Evolutionary conservation across 306 rosid species (phyloP).

Genomic region (Vachellia pachyceras): DNA sequence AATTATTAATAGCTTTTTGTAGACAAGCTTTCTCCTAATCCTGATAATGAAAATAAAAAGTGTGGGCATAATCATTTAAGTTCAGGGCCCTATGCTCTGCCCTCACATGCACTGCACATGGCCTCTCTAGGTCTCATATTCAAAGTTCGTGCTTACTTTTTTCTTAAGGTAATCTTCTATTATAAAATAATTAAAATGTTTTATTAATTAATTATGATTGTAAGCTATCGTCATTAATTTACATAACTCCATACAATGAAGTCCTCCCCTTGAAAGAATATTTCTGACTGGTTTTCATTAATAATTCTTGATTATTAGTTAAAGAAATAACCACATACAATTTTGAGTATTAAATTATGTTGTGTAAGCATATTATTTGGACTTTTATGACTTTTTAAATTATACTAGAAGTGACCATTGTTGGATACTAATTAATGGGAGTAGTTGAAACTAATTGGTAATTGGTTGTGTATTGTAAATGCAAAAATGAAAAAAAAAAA

Average conservation of each 20-base stretch:
- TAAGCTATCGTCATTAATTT: not conserved
- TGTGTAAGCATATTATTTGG: not conserved
- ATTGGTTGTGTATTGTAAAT: not conserved
- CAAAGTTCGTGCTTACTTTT: not conserved
- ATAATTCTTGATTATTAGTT: not conserved
- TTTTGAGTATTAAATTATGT: not conserved
- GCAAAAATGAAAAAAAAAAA: not conserved
- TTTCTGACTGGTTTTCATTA: not conserved
- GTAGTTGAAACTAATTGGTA: slow-evolving; percentile 4
- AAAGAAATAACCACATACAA: not conserved
- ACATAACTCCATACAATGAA: not conserved
- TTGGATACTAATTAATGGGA: not conserved
- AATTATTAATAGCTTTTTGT: not conserved
- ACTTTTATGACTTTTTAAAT: not conserved
- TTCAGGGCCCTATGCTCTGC: not conserved
- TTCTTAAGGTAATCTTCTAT: not conserved
- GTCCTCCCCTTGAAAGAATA: not conserved
- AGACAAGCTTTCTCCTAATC: not conserved
- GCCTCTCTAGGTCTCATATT: not conserved
- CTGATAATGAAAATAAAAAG: not conserved
- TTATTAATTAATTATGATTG: not conserved
- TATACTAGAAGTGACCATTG: not conserved
- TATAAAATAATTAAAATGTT: not conserved
- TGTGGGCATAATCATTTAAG: slow-evolving; percentile 3
- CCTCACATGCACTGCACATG: not conserved